These are phyloP conservation scores for Calonectria multiphialidica DNA, from an alignment of 2,329 filamentous ascomycete species.

Conservation along the genomic window DNA sequence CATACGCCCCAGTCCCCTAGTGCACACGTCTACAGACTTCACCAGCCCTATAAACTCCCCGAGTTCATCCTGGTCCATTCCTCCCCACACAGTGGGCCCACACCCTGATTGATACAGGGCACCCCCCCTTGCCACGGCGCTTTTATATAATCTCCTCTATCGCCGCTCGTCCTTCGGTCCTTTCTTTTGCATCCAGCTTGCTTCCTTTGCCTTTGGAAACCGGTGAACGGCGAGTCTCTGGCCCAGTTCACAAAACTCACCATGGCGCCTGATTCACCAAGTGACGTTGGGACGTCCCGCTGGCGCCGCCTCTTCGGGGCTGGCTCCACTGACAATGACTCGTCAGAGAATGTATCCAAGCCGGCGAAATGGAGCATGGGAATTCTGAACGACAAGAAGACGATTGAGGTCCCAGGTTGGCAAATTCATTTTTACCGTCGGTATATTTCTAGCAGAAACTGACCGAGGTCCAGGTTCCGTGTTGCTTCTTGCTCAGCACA, in stretches of 20 bases:
- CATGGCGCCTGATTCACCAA: constrained; percentile 34
- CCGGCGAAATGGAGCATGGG: constrained; percentile 73
- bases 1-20: not conserved
- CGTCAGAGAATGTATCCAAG: constrained; percentile 25
- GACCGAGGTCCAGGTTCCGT: constrained; percentile 64
- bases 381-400: constrained; percentile 84
- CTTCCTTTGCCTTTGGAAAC: not conserved
- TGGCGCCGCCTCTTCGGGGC: constrained; percentile 39
- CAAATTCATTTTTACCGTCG: not conserved
- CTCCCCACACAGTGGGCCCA: constrained; percentile 3
- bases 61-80: not conserved
- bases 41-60: constrained; percentile 7
- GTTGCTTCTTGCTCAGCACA: constrained; percentile 65
- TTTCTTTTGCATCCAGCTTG: not conserved
- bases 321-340: constrained; percentile 16
- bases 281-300: constrained; percentile 12
- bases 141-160: not conserved
- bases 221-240: not conserved
- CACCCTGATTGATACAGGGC: not conserved
- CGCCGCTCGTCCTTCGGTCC: not conserved
- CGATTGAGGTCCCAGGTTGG: constrained; percentile 88
- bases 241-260: not conserved
- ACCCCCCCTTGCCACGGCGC: not conserved
- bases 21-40: not conserved
- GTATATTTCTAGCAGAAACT: not conserved